These are phyloP conservation scores for Debaryomyces psychrophilus DNA, from an alignment of 1,139 yeast species.

Conservation along the genomic window DNA sequence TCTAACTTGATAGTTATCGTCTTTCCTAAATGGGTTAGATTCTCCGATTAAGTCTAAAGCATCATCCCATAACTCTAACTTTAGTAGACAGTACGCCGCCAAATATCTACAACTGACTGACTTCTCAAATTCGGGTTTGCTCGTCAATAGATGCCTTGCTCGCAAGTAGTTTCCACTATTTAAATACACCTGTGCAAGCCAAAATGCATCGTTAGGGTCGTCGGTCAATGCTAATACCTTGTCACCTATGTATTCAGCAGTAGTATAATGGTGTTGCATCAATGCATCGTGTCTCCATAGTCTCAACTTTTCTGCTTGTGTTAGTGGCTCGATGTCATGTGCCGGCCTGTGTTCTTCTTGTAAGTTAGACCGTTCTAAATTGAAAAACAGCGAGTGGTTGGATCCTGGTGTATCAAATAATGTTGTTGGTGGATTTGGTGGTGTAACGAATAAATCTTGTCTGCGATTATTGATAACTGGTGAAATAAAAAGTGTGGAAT, in stretches of 20 bases:
- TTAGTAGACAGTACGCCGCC: constrained; percentile 73
- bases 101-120: constrained; percentile 78
- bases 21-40: constrained; percentile 65
- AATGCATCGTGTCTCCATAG: constrained; percentile 94
- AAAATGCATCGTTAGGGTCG: constrained; percentile 93
- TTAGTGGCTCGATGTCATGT: constrained; percentile 44
- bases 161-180: constrained; percentile 74
- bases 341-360: constrained; percentile 15
- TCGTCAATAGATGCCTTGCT: constrained; percentile 66
- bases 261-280: constrained; percentile 87
- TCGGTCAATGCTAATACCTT: constrained; percentile 75
- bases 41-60: constrained; percentile 89
- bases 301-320: constrained; percentile 85
- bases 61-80: constrained; percentile 82
- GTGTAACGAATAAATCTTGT: constrained; percentile 55
- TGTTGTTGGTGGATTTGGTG: constrained; percentile 52
- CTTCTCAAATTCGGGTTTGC: constrained; percentile 43
- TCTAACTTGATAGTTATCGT: constrained; percentile 41
- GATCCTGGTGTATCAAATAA: constrained; percentile 50
- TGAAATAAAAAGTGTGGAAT: constrained; percentile 64
- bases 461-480: constrained; percentile 55
- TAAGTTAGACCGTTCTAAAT: constrained; percentile 28
- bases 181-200: constrained; percentile 92
- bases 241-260: constrained; percentile 93
- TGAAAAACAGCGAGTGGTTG: constrained; percentile 45